phyloP scores from a whole-genome alignment of 139 green algal species.

The Coccomyxa sp. region DNA sequence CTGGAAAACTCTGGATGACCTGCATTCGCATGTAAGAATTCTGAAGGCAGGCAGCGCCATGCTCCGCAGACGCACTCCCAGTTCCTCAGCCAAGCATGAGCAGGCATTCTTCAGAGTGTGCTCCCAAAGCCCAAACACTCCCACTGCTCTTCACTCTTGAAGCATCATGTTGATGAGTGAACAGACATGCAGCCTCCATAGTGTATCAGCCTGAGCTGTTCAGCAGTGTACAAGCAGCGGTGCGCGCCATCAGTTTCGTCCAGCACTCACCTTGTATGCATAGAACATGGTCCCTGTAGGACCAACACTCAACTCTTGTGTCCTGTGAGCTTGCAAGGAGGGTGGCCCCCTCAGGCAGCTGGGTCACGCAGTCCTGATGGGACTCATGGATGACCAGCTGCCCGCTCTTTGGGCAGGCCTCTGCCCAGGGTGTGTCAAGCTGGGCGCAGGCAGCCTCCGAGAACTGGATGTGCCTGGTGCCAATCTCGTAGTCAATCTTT shows the following conservation, averaged over 20 bases:
- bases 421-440: background rate
- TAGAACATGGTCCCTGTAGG: background rate
- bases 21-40: background rate
- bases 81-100: too few relatives aligned
- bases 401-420: background rate
- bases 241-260: background rate
- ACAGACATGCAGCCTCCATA: background rate
- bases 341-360: constrained; percentile 2
- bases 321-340: constrained; percentile 3
- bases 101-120: background rate
- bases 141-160: background rate
- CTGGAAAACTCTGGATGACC: background rate
- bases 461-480: background rate
- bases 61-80: too few relatives aligned
- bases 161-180: background rate
- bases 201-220: background rate
- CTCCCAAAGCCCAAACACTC: background rate
- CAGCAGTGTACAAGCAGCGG: background rate
- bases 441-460: background rate
- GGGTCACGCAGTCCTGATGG: constrained; percentile 3
- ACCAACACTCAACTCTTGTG: constrained; percentile 1
- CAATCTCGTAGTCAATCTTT: background rate
- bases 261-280: background rate
- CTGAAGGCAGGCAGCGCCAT: too few relatives aligned
- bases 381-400: constrained; percentile 11